phyloP scores from a whole-genome alignment of 2,329 filamentous ascomycete species.

The Chaetomium olivaceum region DNA sequence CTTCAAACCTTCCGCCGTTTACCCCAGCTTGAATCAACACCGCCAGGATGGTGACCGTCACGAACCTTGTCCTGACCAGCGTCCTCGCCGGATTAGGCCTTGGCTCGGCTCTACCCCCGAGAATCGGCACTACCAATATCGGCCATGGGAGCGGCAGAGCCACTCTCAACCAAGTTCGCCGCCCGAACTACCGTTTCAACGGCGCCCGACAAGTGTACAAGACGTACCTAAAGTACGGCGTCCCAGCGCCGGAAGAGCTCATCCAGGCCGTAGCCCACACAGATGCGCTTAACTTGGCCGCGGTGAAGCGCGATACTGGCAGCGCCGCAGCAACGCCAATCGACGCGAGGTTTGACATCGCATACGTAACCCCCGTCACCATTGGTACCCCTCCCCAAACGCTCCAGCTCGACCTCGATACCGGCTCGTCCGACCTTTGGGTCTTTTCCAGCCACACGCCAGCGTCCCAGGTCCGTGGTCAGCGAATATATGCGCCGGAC shows the following conservation, averaged over 20 bases:
- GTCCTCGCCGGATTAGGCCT: conserved; percentile 26
- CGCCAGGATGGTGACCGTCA: conserved; percentile 26
- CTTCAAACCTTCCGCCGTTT: background rate
- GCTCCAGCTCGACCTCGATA: conserved; percentile 34
- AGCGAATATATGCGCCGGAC: conserved; percentile 43
- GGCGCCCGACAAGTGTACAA: conserved; percentile 41
- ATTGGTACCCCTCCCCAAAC: conserved; percentile 39
- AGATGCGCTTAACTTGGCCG: conserved; percentile 14
- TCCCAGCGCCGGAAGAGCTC: conserved; percentile 38
- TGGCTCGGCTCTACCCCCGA: conserved; percentile 30
- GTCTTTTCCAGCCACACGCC: conserved; percentile 46
- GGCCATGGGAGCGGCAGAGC: conserved; percentile 21
- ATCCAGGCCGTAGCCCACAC: conserved; percentile 36
- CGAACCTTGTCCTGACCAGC: conserved; percentile 26
- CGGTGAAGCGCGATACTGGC: conserved; percentile 32
- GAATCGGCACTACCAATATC: conserved; percentile 29
- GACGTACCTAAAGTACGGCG: conserved; percentile 44
- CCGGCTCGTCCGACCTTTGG: conserved; percentile 42
- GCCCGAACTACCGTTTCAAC: conserved; percentile 36
- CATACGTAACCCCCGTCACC: conserved; percentile 43
- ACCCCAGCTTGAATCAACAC: background rate
- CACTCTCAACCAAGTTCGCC: conserved; percentile 41
- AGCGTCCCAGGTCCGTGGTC: conserved; percentile 41
- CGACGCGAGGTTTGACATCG: conserved; percentile 36
- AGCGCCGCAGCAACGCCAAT: conserved; percentile 36